Base-by-base conservation (phyloP, 2,329 filamentous ascomycete genomes). In the Trichoderma breve region DNA sequence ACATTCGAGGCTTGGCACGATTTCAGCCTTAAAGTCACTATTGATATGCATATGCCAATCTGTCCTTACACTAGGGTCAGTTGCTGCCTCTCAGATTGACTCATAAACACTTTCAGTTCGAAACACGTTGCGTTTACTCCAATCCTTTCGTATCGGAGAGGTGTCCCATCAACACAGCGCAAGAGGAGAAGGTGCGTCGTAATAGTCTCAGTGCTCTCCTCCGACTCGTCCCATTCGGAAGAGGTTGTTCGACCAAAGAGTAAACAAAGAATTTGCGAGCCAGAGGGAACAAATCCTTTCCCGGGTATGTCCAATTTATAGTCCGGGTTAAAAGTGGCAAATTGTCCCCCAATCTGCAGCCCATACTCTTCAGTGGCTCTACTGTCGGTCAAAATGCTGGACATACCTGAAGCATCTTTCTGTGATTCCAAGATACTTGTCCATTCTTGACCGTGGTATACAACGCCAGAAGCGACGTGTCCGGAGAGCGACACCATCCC, bases 361-460 rank as follows among this genome's bases (percentile, higher is more conserved):
- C 63, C 71, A n/a, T 34, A 69, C 1, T 34, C 30, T 6, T 53
- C 57, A 11, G 36, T 28, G 14, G 28, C 14, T 32, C 11, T 28
- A 15, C 30, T 11, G 1, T 36, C 15, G 3, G 36, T 32, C 30
- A 51, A 21, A n/a, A 21, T 14, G 12, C 11, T 6, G 4, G 30
- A 32, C 8, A 39, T n/a, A 6, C 32, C 39, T 9, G n/a, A 26
- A 2, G 14, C 34, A 32, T 39, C 43, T 18, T 14, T 28, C 6
- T 18, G 5, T 26, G 55, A n/a, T 6, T 51, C 28, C 53, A 61
- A 32, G 3, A 61, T 30, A 1, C 24, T 51, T 1, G 2, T 21
- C 71, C 64, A 72, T 14, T 71, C 67, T 39, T 51, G 60, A 18
- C 69, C 57, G 47, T 63, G 39, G 32, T 71, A 65, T 4, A 73